Base-by-base conservation (phyloP, 805 yeast species). In the Barnettozyma californica region DNA sequence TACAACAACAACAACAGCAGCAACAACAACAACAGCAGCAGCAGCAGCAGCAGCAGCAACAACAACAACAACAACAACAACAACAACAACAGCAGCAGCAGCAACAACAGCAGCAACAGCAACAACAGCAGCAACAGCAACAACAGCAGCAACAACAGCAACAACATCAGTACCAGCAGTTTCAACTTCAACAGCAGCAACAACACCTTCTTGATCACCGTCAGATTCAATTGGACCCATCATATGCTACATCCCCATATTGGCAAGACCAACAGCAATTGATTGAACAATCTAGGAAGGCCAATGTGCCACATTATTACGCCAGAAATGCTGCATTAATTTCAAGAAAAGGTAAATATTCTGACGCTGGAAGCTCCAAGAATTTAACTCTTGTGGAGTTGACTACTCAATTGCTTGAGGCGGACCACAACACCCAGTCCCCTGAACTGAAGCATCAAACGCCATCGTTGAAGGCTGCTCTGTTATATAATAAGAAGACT, bases 231-330 rank as follows among this genome's bases (percentile, higher is more conserved):
- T 65, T 66, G 50, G 82, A 72, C 53, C 62, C 60, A 43, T 34
- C 60, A 25, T 57, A 60, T 48, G 61, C 63, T 52, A 65, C 53
- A 41, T 69, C 83, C 3, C 57, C 73, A 9, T 75, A 76, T 58
- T 88, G 95, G 96, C 85, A 82, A 64, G 91, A 86, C 62, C 96
- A 88, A 67, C 68, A 73, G 42, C 89, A 83, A 62, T 73, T 89
- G 50, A 83, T 81, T 26, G 88, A 81, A 53, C 65, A 84, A 43
- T 84, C 94, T 5, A 77, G 94, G 63, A 76, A 71, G 52, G 76
- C 87, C 27, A 79, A 77, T 57, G 65, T 77, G 23, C 87, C 95
- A 4, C 96, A 88, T 67, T 83, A 76, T 60, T 88, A 87, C 68
- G 96, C 96, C 4, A 76, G 95, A 50, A 81, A 81, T 53, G 90